Percentiles rank a stretch among this genome's conserved stretches.
These are phyloP conservation scores for Tilletia indica DNA, from an alignment of 1,284 basidiomycete genomes.

Conservation along the genomic window DNA sequence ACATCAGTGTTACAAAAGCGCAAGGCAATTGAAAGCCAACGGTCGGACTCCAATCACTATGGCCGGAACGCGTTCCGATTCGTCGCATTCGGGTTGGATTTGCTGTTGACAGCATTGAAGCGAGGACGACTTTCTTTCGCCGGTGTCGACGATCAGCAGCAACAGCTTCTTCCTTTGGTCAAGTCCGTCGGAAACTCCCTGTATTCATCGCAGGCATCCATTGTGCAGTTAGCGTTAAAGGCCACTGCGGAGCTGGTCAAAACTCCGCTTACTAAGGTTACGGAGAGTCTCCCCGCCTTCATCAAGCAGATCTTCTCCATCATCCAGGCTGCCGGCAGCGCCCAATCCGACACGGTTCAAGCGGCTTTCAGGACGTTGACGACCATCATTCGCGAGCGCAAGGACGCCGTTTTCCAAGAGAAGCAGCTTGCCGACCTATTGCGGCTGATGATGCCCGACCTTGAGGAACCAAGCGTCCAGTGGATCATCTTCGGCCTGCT, in stretches of 20 bases:
- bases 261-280: constrained; percentile 76
- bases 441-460: constrained; percentile 79
- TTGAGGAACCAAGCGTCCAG: constrained; percentile 87
- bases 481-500: constrained; percentile 82
- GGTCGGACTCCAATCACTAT: constrained; percentile 56
- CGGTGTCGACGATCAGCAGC: constrained; percentile 4
- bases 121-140: constrained; percentile 80
- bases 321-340: constrained; percentile 75
- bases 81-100: constrained; percentile 84
- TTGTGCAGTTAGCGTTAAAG: constrained; percentile 78
- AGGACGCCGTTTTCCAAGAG: constrained; percentile 77
- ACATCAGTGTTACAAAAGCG: constrained; percentile 41
- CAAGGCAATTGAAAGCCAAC: constrained; percentile 41
- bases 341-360: constrained; percentile 83
- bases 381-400: constrained; percentile 78
- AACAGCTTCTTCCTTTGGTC: constrained; percentile 64
- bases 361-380: constrained; percentile 83
- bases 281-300: constrained; percentile 77
- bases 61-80: constrained; percentile 70
- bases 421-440: constrained; percentile 83
- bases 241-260: constrained; percentile 77
- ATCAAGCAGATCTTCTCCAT: constrained; percentile 82
- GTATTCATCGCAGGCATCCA: constrained; percentile 76
- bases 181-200: constrained; percentile 86
- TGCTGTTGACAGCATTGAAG: constrained; percentile 83